These are phyloP conservation scores for Phaeosphaeria sp. DNA, from an alignment of 2,329 filamentous ascomycete species.

Conservation along the genomic window DNA sequence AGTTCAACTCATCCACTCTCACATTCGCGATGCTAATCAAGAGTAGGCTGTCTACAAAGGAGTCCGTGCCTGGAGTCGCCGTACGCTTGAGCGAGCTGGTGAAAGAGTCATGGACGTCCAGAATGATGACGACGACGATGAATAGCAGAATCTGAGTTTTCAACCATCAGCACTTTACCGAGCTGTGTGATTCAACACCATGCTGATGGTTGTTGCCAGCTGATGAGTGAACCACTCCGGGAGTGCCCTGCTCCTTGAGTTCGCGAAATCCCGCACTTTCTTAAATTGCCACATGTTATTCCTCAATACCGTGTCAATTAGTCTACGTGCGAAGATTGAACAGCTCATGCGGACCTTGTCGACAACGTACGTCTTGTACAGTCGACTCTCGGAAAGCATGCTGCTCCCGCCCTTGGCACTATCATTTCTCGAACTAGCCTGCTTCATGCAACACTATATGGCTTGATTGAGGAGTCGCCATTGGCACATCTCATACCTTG, in stretches of 20 bases:
- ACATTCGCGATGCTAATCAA: slow-evolving; percentile 14
- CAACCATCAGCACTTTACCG: background rate
- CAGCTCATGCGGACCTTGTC: slow-evolving; percentile 36
- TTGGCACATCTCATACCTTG: slow-evolving; percentile 29
- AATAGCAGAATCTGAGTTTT: slow-evolving; percentile 30
- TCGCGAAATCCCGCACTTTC: slow-evolving; percentile 72
- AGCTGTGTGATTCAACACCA: background rate
- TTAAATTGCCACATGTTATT: slow-evolving; percentile 87
- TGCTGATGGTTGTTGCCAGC: background rate
- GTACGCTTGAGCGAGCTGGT: slow-evolving; percentile 76
- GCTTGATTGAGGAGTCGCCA: slow-evolving; percentile 29
- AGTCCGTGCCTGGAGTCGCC: slow-evolving; percentile 75
- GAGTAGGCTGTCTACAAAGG: slow-evolving; percentile 78
- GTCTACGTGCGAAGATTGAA: slow-evolving; percentile 89
- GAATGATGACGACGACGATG: slow-evolving; percentile 63
- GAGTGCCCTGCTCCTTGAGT: background rate
- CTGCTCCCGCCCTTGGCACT: background rate
- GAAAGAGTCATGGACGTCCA: slow-evolving; percentile 86
- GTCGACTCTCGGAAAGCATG: slow-evolving; percentile 30
- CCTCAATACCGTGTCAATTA: slow-evolving; percentile 87
- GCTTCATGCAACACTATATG: slow-evolving; percentile 30
- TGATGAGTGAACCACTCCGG: background rate
- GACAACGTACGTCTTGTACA: slow-evolving; percentile 44
- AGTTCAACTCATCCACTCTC: slow-evolving; percentile 42
- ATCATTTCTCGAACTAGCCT: slow-evolving; percentile 26